phyloP scores from a whole-genome alignment of 2,329 filamentous ascomycete species.

The Nigrospora osmanthi region DNA sequence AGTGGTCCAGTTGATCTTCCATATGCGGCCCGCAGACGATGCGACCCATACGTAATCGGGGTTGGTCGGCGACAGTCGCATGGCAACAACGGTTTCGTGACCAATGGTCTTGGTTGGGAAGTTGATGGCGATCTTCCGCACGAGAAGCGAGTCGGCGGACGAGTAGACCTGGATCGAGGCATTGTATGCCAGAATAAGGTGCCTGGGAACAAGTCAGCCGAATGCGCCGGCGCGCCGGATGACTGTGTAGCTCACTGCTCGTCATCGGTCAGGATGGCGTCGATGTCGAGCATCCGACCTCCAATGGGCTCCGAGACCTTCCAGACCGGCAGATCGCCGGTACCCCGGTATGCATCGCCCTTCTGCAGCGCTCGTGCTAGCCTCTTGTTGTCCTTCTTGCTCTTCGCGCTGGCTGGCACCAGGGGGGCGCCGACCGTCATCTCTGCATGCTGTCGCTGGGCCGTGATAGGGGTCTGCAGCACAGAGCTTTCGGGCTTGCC shows the following conservation, averaged over 20 bases:
- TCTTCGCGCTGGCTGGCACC: not conserved
- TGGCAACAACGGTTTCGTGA: slow-evolving; percentile 31
- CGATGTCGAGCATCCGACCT: slow-evolving; percentile 56
- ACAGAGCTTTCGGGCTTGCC: slow-evolving; percentile 2
- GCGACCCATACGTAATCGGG: slow-evolving; percentile 51
- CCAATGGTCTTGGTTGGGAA: slow-evolving; percentile 17
- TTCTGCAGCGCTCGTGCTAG: not conserved
- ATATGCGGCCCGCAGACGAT: slow-evolving; percentile 48
- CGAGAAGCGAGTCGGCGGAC: slow-evolving; percentile 69
- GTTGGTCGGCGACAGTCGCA: slow-evolving; percentile 33
- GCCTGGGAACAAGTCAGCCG: slow-evolving; percentile 37
- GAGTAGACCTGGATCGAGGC: slow-evolving; percentile 76
- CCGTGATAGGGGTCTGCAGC: not conserved
- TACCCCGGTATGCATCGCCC: not conserved
- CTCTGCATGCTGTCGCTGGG: too few relatives aligned
- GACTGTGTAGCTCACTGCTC: slow-evolving; percentile 42
- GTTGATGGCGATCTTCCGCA: slow-evolving; percentile 59
- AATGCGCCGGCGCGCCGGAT: not conserved
- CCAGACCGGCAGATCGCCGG: slow-evolving; percentile 30
- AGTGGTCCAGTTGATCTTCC: slow-evolving; percentile 50
- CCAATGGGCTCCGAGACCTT: slow-evolving; percentile 57
- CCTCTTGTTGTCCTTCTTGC: slow-evolving; percentile 5
- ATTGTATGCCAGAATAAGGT: slow-evolving; percentile 68
- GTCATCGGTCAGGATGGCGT: slow-evolving; percentile 53
- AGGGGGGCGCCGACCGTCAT: too few relatives aligned